Percentiles rank a stretch among this genome's conserved stretches.
Conservation (phyloP, 2,329 filamentous ascomycete genomes). For the Diplodia scrobiculata region DNA sequence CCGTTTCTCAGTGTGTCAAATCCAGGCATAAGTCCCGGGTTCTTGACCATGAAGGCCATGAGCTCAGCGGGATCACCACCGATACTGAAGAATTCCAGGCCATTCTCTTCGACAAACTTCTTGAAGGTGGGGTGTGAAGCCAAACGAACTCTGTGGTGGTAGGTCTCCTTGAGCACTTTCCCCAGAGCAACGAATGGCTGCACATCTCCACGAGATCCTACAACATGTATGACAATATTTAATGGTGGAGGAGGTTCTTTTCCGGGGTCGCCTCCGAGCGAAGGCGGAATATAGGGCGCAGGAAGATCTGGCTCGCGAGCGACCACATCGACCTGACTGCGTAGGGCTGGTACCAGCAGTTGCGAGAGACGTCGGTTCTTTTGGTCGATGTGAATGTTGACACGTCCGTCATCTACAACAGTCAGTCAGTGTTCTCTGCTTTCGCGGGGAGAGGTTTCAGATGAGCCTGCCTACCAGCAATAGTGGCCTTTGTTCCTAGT, state of each 20-base stretch:
- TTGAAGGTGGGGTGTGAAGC: slow-evolving; percentile 55
- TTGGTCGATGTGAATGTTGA: slow-evolving; percentile 48
- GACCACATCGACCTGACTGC: slow-evolving; percentile 41
- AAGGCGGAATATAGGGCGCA: slow-evolving; percentile 72
- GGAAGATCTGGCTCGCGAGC: slow-evolving; percentile 60
- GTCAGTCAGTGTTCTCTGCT: not conserved
- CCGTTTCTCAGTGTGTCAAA: slow-evolving; percentile 75
- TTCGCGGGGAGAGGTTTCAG: too few relatives aligned
- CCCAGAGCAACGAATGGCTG: slow-evolving; percentile 55
- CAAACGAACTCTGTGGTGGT: slow-evolving; percentile 52
- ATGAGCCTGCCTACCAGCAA: slow-evolving; percentile 35
- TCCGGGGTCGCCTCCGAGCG: slow-evolving; percentile 64
- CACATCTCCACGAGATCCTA: slow-evolving; percentile 54
- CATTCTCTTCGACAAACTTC: slow-evolving; percentile 54
- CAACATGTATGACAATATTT: slow-evolving; percentile 55
- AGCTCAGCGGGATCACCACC: slow-evolving; percentile 54
- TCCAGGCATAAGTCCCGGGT: slow-evolving; percentile 81
- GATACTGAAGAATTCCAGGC: slow-evolving; percentile 56
- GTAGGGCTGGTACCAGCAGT: slow-evolving; percentile 45
- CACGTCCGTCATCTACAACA: slow-evolving; percentile 42
- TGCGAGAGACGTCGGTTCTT: slow-evolving; percentile 43
- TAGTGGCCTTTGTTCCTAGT: slow-evolving; percentile 53
- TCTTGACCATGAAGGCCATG: slow-evolving; percentile 85
- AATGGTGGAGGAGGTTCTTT: slow-evolving; percentile 55
- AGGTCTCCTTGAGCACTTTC: slow-evolving; percentile 53